A percentile compares a stretch with the other conserved stretches of the same genome.
Conservation (phyloP, 192 early-diverging fungal genomes). For the Thamnidium elegans region DNA sequence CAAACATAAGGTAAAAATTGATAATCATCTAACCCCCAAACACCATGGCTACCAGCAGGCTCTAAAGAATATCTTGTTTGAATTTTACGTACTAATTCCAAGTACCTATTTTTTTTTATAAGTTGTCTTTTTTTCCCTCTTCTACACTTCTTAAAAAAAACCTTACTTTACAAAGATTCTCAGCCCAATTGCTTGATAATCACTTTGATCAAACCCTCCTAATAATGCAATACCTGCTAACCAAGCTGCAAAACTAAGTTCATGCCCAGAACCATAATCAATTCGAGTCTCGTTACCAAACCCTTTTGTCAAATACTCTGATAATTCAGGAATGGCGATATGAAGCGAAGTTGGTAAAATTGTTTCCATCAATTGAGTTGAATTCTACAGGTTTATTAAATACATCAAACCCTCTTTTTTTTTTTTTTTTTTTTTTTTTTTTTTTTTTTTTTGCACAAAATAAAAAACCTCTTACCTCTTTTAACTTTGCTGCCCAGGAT, state of each 20-base stretch:
- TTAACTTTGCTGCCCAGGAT: constrained; percentile 62
- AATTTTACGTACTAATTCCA: constrained; percentile 73
- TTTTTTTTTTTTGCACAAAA: no score
- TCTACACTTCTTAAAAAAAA: background rate
- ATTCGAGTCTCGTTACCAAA: constrained; percentile 92
- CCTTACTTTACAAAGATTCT: constrained; percentile 64
- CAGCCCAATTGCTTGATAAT: constrained; percentile 72
- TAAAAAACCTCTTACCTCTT: constrained; percentile 31
- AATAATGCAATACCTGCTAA: constrained; percentile 75
- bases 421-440: no score
- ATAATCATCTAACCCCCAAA: constrained; percentile 97
- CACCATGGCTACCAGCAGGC: constrained; percentile 96
- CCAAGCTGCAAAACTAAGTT: constrained; percentile 85
- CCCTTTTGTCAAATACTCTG: constrained; percentile 61
- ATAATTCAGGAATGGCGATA: constrained; percentile 65
- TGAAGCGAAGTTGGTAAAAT: constrained; percentile 38
- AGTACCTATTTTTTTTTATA: constrained; percentile 50
- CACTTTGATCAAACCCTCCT: constrained; percentile 55
- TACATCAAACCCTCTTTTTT: no score
- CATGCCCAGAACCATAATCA: constrained; percentile 98
- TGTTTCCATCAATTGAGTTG: constrained; percentile 26
- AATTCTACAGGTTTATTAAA: background rate
- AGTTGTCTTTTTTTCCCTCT: constrained; percentile 5
- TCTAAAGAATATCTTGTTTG: constrained; percentile 86
- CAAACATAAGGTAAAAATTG: constrained; percentile 94